Conservation (phyloP, 306 rosid genomes). For the Carpinus viminea region DNA sequence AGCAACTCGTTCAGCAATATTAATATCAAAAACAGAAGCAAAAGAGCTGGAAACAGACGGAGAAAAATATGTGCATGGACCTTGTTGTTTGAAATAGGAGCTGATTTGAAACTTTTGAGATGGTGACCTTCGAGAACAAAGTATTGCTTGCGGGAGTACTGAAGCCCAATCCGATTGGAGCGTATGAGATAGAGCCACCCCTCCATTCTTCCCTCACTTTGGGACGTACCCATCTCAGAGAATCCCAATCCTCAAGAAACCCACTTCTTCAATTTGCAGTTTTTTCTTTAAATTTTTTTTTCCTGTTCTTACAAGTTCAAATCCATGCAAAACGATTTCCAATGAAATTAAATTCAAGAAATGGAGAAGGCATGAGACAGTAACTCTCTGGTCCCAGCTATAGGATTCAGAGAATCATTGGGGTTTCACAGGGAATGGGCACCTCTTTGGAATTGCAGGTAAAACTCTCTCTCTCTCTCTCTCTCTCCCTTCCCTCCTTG, state of each 20-base stretch:
- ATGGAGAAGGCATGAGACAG: slow-evolving; percentile 10
- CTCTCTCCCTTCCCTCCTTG: neutral
- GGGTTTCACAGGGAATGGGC: neutral
- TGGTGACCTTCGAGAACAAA: slow-evolving; percentile 60
- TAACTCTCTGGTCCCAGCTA: slow-evolving; percentile 21
- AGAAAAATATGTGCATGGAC: slow-evolving; percentile 24
- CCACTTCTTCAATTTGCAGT: slow-evolving; percentile 1
- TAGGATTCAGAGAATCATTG: slow-evolving; percentile 33
- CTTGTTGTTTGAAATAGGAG: slow-evolving; percentile 58
- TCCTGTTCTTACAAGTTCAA: neutral
- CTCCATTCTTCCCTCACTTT: slow-evolving; percentile 54
- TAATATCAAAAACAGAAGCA: neutral
- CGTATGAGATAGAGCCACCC: slow-evolving; percentile 80
- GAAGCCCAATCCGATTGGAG: slow-evolving; percentile 68
- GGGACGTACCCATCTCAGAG: slow-evolving; percentile 33
- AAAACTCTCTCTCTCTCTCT: slow-evolving; percentile 13
- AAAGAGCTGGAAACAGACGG: neutral
- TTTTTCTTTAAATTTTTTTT: neutral
- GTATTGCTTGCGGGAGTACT: slow-evolving; percentile 76
- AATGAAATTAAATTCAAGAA: neutral
- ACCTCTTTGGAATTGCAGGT: slow-evolving; percentile 27
- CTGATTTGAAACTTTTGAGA: slow-evolving; percentile 73
- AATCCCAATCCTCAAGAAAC: slow-evolving; percentile 4
- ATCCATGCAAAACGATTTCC: slow-evolving; percentile 26
- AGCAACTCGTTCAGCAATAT: neutral